Evolutionary conservation across 805 yeast species (phyloP).

Genomic region (Pichia scutulata): DNA sequence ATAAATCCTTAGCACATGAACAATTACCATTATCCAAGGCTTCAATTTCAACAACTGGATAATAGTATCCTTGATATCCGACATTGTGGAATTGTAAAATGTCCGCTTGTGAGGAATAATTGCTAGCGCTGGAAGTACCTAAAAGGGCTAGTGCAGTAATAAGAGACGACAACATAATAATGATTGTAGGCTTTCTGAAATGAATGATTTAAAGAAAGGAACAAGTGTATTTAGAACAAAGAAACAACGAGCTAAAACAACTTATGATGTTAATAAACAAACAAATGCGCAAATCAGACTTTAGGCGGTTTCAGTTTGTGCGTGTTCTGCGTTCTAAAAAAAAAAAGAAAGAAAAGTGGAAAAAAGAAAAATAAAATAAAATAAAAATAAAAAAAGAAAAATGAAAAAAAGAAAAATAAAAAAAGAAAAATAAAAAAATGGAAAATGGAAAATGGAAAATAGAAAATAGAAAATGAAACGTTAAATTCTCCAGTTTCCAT

Average conservation of each 20-base stretch:
- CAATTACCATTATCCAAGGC: slow-evolving; percentile 38
- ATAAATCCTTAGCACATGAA: slow-evolving; percentile 34
- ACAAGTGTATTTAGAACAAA: too few species aligned
- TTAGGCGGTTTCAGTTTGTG: neutral
- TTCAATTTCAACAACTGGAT: slow-evolving; percentile 37
- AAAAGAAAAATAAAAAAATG: too few species aligned
- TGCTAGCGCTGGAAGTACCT: neutral
- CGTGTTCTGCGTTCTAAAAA: too few species aligned
- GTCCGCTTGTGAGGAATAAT: slow-evolving; percentile 27
- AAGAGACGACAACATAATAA: neutral
- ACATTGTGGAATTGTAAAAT: slow-evolving; percentile 44
- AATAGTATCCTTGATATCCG: slow-evolving; percentile 49
- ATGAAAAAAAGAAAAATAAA: too few species aligned
- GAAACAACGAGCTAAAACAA: too few species aligned
- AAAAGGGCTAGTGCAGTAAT: neutral
- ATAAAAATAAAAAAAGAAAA: too few species aligned
- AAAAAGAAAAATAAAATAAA: too few species aligned
- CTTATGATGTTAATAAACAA: too few species aligned
- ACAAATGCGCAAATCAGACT: too few species aligned
- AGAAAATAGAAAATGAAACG: too few species aligned
- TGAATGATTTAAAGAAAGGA: neutral
- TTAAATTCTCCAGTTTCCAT: too few species aligned
- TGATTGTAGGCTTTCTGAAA: neutral
- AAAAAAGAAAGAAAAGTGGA: neutral
- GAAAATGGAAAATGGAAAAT: neutral